Evolutionary conservation across 352 stramenopile genomes (phyloP).

Genomic region (Halophytophthora polymorphica): DNA sequence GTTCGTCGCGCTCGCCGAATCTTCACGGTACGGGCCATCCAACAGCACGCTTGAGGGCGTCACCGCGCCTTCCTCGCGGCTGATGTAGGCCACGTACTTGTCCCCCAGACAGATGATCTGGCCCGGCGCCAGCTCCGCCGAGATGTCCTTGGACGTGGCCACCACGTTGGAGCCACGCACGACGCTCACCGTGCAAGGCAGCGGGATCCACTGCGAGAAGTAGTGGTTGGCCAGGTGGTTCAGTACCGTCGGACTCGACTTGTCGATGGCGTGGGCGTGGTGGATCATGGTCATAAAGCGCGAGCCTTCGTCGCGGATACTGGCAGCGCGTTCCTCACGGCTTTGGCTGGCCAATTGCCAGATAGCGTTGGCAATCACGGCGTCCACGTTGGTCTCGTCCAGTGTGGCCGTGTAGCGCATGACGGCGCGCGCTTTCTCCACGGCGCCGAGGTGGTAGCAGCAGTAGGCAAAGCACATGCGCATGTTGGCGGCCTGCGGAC

Average conservation of each 20-base stretch:
- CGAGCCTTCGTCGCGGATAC: slow-evolving; percentile 85
- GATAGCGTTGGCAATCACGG: slow-evolving; percentile 91
- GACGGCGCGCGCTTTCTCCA: slow-evolving; percentile 81
- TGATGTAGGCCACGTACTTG: slow-evolving; percentile 90
- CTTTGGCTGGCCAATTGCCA: slow-evolving; percentile 87
- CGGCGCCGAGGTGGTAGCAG: slow-evolving; percentile 92
- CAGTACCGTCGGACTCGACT: slow-evolving; percentile 89
- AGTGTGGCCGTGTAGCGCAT: slow-evolving; percentile 84
- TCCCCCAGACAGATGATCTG: slow-evolving; percentile 93
- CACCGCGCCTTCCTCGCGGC: slow-evolving; percentile 57
- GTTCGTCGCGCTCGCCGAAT: slow-evolving; percentile 55
- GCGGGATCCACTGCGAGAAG: slow-evolving; percentile 95
- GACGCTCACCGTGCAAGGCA: slow-evolving; percentile 86
- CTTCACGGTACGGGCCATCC: slow-evolving; percentile 79
- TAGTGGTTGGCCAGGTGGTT: slow-evolving; percentile 99
- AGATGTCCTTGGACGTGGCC: slow-evolving; percentile 84
- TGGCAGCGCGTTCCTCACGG: slow-evolving; percentile 67
- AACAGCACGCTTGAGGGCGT: slow-evolving; percentile 63
- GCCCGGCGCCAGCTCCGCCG: slow-evolving; percentile 83
- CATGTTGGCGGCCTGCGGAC: slow-evolving; percentile 87
- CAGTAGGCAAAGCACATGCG: slow-evolving; percentile 96
- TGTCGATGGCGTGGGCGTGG: slow-evolving; percentile 88
- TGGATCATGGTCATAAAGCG: slow-evolving; percentile 90
- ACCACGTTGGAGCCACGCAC: slow-evolving; percentile 85
- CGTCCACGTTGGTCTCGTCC: slow-evolving; percentile 92